A percentile compares a stretch with the other conserved stretches of the same genome.
These are phyloP conservation scores for Leptodermis oblonga DNA, from an alignment of 257 asterid genomes.

Conservation along the genomic window DNA sequence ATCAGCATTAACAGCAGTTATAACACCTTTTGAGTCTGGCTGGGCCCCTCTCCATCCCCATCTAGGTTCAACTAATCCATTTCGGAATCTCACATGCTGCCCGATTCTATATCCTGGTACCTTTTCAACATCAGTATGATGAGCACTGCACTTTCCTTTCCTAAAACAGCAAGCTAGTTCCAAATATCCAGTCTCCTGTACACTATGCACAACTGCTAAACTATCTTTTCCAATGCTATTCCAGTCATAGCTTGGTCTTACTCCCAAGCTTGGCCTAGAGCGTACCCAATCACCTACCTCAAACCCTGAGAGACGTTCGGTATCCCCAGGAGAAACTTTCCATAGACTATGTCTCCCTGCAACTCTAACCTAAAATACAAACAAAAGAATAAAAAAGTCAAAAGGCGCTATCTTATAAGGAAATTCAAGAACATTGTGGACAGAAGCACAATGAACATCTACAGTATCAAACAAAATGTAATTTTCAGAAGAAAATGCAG, in stretches of 20 bases:
- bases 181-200: slow-evolving; percentile 84
- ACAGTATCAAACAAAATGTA: not conserved
- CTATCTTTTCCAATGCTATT: slow-evolving; percentile 84
- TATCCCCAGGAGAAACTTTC: slow-evolving; percentile 98
- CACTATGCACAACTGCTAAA: slow-evolving; percentile 83
- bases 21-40: slow-evolving; percentile 65
- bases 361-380: slow-evolving; percentile 58
- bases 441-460: not conserved
- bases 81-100: slow-evolving; percentile 74
- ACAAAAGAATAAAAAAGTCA: slow-evolving; percentile 1
- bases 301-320: slow-evolving; percentile 86
- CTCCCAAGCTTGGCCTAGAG: slow-evolving; percentile 78
- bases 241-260: slow-evolving; percentile 99
- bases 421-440: slow-evolving; percentile 1
- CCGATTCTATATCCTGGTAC: slow-evolving; percentile 79
- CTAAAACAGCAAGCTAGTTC: slow-evolving; percentile 96
- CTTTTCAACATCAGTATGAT: slow-evolving; percentile 82
- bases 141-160: slow-evolving; percentile 70
- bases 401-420: slow-evolving; percentile 7
- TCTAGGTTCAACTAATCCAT: slow-evolving; percentile 77
- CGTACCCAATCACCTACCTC: slow-evolving; percentile 99
- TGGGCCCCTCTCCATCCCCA: slow-evolving; percentile 99
- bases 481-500: not conserved
- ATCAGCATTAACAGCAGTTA: slow-evolving; percentile 66
- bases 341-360: slow-evolving; percentile 73